Conservation (phyloP, 331 rosid genomes). For the Ulmus americana region DNA sequence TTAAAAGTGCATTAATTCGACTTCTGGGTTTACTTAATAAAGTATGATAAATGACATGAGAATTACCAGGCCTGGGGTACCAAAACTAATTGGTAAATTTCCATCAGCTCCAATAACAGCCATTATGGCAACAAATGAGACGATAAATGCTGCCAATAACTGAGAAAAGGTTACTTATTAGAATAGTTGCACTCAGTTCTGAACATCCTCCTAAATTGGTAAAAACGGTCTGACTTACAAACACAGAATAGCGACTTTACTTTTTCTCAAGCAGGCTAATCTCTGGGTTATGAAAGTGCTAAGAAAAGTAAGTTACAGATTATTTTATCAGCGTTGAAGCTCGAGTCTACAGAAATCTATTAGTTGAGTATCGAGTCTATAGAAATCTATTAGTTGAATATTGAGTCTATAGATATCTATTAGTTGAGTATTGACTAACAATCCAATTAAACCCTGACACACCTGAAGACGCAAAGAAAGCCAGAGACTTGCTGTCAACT, state of each 20-base stretch:
- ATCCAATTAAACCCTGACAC: constrained; percentile 13
- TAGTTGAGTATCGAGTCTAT: constrained; percentile 2
- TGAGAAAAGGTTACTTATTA: constrained; percentile 36
- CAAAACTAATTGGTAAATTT: constrained; percentile 57
- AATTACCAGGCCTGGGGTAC: constrained; percentile 92
- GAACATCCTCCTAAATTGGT: background rate
- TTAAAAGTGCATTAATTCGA: constrained; percentile 11
- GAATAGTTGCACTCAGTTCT: constrained; percentile 17
- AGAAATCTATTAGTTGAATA: background rate
- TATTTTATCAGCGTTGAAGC: background rate
- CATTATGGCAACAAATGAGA: constrained; percentile 81
- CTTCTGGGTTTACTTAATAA: background rate
- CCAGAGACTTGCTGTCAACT: constrained; percentile 88
- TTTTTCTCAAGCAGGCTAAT: background rate
- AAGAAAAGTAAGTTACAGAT: no score
- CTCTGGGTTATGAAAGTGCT: background rate
- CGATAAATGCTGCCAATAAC: constrained; percentile 74
- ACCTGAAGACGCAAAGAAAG: constrained; percentile 97
- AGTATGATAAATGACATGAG: constrained; percentile 15
- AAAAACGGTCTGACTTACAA: no score
- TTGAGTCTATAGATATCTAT: no score
- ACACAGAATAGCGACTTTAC: background rate
- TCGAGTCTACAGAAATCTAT: constrained; percentile 3
- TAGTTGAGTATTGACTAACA: background rate
- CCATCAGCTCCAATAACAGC: constrained; percentile 80